Percentiles rank a stretch among this genome's conserved stretches.
Evolutionary conservation across 768 basidiomycete genomes (phyloP).

Genomic region (Pleurotus salmoneostramineus): DNA sequence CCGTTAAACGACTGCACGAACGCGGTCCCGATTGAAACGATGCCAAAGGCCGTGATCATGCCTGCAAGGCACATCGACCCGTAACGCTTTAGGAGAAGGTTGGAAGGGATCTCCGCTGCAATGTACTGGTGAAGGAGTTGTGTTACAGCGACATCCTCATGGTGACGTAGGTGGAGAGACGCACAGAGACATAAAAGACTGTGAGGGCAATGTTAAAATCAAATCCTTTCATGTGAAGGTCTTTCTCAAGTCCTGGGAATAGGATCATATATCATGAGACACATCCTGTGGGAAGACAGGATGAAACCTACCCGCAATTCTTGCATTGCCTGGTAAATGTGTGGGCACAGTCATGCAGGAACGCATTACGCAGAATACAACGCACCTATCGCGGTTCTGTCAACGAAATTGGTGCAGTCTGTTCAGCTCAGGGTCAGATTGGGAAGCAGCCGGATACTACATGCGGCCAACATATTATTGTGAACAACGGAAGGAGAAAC

Average conservation of each 20-base stretch:
- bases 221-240: constrained; percentile 35
- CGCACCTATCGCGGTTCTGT: constrained; percentile 23
- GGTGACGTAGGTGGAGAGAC: neutral
- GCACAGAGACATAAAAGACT: constrained; percentile 35
- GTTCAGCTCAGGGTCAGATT: neutral
- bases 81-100: constrained; percentile 35
- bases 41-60: constrained; percentile 33
- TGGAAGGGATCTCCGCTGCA: constrained; percentile 35
- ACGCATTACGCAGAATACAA: neutral
- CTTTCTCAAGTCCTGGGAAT: constrained; percentile 30
- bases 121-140: constrained; percentile 24
- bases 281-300: neutral
- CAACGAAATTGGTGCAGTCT: constrained; percentile 36
- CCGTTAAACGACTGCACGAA: constrained; percentile 31
- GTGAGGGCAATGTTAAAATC: constrained; percentile 40
- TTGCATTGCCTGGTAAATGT: constrained; percentile 22
- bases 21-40: constrained; percentile 34
- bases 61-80: constrained; percentile 36
- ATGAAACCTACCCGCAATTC: constrained; percentile 23
- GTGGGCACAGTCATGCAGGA: neutral
- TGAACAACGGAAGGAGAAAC: constrained; percentile 32
- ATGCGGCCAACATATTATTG: constrained; percentile 29
- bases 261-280: no score
- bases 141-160: neutral
- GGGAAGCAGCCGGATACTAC: neutral